Conservation (phyloP, 2,329 filamentous ascomycete genomes). For the Stemphylium beticola region DNA sequence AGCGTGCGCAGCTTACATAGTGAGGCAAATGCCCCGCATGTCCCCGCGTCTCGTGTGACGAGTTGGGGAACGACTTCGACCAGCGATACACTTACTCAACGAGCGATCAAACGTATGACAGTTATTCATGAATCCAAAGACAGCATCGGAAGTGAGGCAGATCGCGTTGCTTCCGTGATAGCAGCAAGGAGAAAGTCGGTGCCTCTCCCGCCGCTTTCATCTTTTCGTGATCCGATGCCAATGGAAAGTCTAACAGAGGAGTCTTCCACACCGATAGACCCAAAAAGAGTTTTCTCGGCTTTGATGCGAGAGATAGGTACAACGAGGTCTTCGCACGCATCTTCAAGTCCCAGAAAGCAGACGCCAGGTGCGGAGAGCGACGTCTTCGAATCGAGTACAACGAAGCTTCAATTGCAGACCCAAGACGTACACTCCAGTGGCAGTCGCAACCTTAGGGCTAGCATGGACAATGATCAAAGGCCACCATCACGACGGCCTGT, state of each 20-base stretch:
- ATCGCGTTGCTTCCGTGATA: slow-evolving; percentile 10
- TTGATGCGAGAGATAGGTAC: slow-evolving; percentile 44
- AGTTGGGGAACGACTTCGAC: slow-evolving; percentile 73
- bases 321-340: slow-evolving; percentile 15
- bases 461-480: slow-evolving; percentile 17
- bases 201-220: slow-evolving; percentile 26
- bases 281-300: slow-evolving; percentile 46
- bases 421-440: slow-evolving; percentile 21
- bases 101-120: slow-evolving; percentile 65
- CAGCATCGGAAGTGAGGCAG: slow-evolving; percentile 40
- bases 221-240: slow-evolving; percentile 42
- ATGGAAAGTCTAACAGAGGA: slow-evolving; percentile 39
- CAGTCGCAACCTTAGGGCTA: slow-evolving; percentile 13
- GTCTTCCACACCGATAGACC: slow-evolving; percentile 33
- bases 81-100: slow-evolving; percentile 60
- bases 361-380: slow-evolving; percentile 32
- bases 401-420: slow-evolving; percentile 17
- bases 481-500: slow-evolving; percentile 16
- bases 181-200: slow-evolving; percentile 26
- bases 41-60: slow-evolving; percentile 62
- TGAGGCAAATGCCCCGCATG: slow-evolving; percentile 58
- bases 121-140: slow-evolving; percentile 65
- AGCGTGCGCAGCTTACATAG: slow-evolving; percentile 41
- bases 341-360: not conserved
- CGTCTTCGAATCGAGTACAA: slow-evolving; percentile 34